phyloP scores from a whole-genome alignment of 495 filamentous ascomycete species.

The Daldinia caldariorum region DNA sequence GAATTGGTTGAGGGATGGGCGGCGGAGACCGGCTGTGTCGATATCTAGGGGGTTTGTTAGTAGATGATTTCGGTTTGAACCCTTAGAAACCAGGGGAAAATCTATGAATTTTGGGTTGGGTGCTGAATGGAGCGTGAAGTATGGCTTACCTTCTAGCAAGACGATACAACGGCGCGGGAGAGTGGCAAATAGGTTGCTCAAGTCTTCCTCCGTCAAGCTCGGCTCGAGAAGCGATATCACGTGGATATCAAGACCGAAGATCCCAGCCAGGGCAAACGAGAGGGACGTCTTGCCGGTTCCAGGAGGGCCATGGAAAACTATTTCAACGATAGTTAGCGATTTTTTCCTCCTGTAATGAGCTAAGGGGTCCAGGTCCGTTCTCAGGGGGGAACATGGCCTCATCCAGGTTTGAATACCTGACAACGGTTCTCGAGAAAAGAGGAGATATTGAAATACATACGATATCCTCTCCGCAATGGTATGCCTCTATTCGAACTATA shows the following conservation, averaged over 20 bases:
- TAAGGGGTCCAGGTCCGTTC: background rate
- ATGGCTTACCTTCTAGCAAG: conserved; percentile 61
- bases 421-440: background rate
- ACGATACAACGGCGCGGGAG: conserved; percentile 73
- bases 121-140: background rate
- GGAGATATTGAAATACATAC: background rate
- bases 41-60: conserved; percentile 59
- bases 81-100: too few species aligned
- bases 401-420: background rate
- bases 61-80: background rate
- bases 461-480: conserved; percentile 3
- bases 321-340: background rate
- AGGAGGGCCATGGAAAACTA: conserved; percentile 72
- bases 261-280: conserved; percentile 72
- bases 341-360: background rate
- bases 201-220: conserved; percentile 72
- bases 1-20: conserved; percentile 44
- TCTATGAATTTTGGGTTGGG: background rate
- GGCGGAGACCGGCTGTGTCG: conserved; percentile 71
- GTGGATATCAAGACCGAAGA: conserved; percentile 75
- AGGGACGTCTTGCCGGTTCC: conserved; percentile 72
- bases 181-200: conserved; percentile 71
- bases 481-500: background rate
- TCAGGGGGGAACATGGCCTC: background rate
- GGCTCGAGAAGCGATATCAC: conserved; percentile 71